Percentiles rank a stretch among this genome's conserved stretches.
Conservation (phyloP, 1,139 yeast genomes). For the Debaryomyces sp. region DNA sequence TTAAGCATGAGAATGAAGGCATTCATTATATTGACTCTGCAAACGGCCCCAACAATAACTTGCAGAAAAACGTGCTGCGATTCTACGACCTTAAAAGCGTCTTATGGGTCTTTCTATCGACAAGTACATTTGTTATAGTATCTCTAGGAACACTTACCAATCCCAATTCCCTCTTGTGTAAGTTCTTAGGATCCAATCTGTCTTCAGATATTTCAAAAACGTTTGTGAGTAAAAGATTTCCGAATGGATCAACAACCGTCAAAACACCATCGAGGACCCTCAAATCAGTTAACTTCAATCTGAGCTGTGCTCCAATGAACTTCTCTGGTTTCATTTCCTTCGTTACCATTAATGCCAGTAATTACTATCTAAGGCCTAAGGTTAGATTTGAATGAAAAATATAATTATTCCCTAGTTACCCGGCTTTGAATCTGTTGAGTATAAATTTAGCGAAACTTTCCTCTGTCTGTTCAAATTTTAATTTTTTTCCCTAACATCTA, state of each 20-base stretch:
- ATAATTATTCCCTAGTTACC: slow-evolving; percentile 5
- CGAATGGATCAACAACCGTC: slow-evolving; percentile 50
- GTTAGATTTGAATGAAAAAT: background rate
- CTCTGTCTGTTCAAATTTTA: background rate
- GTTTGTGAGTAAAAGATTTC: slow-evolving; percentile 42
- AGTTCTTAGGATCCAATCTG: slow-evolving; percentile 21
- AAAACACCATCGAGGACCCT: slow-evolving; percentile 42
- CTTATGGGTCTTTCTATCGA: slow-evolving; percentile 25
- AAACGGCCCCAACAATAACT: background rate
- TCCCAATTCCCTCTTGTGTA: slow-evolving; percentile 42
- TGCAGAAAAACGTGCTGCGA: background rate
- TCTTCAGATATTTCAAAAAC: slow-evolving; percentile 38
- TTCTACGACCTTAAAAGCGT: background rate
- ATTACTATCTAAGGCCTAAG: background rate
- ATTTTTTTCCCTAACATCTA: slow-evolving; percentile 38
- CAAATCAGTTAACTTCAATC: slow-evolving; percentile 32
- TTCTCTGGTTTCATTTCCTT: slow-evolving; percentile 20
- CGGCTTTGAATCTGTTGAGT: background rate
- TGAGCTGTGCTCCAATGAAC: slow-evolving; percentile 38
- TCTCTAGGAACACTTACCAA: slow-evolving; percentile 49
- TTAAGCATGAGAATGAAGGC: no score
- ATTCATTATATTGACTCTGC: no score
- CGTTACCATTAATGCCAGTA: background rate
- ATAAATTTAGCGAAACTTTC: background rate
- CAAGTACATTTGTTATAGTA: slow-evolving; percentile 28